Base-by-base conservation (phyloP, 441 rosid species). In the Pelargonium cotyledonis region DNA sequence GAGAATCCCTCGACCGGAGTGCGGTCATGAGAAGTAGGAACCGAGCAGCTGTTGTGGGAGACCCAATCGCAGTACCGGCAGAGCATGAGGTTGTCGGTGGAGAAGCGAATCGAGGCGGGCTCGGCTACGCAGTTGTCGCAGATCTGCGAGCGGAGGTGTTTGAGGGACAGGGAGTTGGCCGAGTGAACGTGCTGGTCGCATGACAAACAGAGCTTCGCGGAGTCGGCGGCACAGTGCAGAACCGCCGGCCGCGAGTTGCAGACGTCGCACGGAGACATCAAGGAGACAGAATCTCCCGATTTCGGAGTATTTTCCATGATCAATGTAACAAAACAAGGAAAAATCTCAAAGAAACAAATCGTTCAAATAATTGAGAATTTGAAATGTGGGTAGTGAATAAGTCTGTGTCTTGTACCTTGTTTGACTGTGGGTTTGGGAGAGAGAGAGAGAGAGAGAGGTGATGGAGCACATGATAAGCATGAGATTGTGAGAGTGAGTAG, bases 131-230 rank as follows among this genome's bases (percentile, higher is more conserved):
- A 82, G 62, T 58, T 72, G 46, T 79, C 80, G 61, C 88, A 82
- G 77, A 79, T 78, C 80, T 72, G 85, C 11, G 85, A 77, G 49
- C 86, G 80, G 4, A 57, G 4, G 67, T 85, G 86, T 74, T 76
- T 83, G 41, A 78, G 72, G 60, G 87, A 85, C 38, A 83, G 72
- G 55, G 77, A 51, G 79, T 85, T 85, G 2, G 87, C 82, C n/a
- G 84, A 74, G 70, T 83, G 89, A 26, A 83, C 81, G 53, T 69
- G 78, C 18, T 63, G 80, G 69, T 85, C 87, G 26, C 89, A 81
- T 44, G 71, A 65, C 65, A 85, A 70, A 69, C 84, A 85, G 11
- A 83, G 87, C 74, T 75, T 80, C 3, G 84, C 87, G 15, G 83
- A 74, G 72, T 85, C 83, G 67, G 83, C 81, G 8, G 57, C 68